These are phyloP conservation scores for Rubus idaeus DNA, from an alignment of 306 rosid species.

Conservation along the genomic window DNA sequence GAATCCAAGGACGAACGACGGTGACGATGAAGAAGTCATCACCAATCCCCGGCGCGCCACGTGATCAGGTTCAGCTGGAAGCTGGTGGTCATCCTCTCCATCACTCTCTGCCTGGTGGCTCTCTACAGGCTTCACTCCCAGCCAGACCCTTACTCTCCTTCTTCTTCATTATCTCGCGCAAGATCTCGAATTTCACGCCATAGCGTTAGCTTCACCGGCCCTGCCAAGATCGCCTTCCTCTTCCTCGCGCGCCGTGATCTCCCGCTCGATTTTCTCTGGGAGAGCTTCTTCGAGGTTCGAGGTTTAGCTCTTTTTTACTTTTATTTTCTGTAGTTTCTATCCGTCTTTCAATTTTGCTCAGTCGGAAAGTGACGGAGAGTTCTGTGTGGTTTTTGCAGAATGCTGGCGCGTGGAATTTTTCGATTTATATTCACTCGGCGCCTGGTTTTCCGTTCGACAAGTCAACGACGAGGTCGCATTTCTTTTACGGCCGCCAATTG, in stretches of 20 bases:
- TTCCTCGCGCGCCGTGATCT: conserved; percentile 77
- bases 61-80: conserved; percentile 48
- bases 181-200: conserved; percentile 40
- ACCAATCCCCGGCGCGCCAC: conserved; percentile 47
- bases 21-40: conserved; percentile 30
- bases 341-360: background rate
- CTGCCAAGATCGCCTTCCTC: conserved; percentile 82
- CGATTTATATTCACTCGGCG: conserved; percentile 42
- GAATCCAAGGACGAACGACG: conserved; percentile 2
- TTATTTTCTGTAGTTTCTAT: conserved; percentile 3
- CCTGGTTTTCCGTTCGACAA: conserved; percentile 49
- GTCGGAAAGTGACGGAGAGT: conserved; percentile 9
- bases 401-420: conserved; percentile 27
- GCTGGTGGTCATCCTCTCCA: conserved; percentile 47
- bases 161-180: conserved; percentile 19
- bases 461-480: conserved; percentile 41
- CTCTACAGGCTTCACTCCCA: conserved; percentile 51
- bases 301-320: conserved; percentile 34
- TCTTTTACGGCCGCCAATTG: conserved; percentile 41
- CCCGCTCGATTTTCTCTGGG: conserved; percentile 97
- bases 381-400: conserved; percentile 33
- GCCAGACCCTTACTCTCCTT: conserved; percentile 27
- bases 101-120: conserved; percentile 50
- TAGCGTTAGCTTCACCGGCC: conserved; percentile 35
- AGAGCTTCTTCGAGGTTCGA: conserved; percentile 81